A percentile compares a stretch with the other conserved stretches of the same genome.
These are phyloP conservation scores for Ganoderma resinaceum DNA, from an alignment of 1,284 basidiomycete species.

Conservation along the genomic window DNA sequence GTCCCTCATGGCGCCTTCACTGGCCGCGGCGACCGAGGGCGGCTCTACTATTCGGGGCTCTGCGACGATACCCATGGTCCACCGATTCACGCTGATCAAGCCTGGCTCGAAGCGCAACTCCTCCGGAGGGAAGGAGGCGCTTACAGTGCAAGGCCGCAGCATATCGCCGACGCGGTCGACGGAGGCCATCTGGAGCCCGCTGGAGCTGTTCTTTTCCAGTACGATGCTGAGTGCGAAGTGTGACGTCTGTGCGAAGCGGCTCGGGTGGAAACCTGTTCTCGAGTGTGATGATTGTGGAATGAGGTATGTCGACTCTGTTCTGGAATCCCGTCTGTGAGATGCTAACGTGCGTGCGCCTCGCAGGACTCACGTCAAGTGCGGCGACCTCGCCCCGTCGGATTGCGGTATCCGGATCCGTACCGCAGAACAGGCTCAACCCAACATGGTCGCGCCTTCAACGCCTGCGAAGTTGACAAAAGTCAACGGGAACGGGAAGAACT, in stretches of 20 bases:
- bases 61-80: conserved; percentile 58
- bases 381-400: conserved; percentile 79
- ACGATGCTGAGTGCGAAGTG: conserved; percentile 77
- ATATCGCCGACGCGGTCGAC: conserved; percentile 41
- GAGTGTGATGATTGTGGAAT: conserved; percentile 91
- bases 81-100: conserved; percentile 87
- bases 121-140: conserved; percentile 15
- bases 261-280: conserved; percentile 85
- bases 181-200: conserved; percentile 68
- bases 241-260: conserved; percentile 80
- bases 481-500: conserved; percentile 28
- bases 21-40: conserved; percentile 73
- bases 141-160: conserved; percentile 31
- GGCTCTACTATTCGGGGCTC: conserved; percentile 67
- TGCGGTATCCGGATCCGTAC: conserved; percentile 62
- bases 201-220: conserved; percentile 80
- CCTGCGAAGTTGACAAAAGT: conserved; percentile 26
- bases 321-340: background rate
- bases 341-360: conserved; percentile 23
- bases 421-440: conserved; percentile 11
- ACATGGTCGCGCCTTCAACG: conserved; percentile 20
- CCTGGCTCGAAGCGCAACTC: conserved; percentile 63
- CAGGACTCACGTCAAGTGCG: conserved; percentile 85
- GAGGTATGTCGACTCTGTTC: conserved; percentile 50
- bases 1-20: conserved; percentile 54